Evolutionary conservation across 2,329 filamentous ascomycete genomes (phyloP).

Genomic region (Phoma sp.): DNA sequence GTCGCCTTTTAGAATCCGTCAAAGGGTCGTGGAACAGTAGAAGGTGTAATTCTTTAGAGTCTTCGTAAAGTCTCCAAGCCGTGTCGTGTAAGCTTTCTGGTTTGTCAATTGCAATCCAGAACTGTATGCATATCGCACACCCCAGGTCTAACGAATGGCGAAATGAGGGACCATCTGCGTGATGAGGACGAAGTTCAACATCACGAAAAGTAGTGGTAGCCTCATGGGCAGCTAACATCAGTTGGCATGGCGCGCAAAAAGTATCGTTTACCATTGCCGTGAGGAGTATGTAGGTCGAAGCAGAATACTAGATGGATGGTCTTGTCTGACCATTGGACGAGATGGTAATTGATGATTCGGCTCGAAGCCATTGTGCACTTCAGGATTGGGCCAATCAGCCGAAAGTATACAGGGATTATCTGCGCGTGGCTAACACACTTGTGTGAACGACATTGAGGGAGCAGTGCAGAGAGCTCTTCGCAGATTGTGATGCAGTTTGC

Average conservation of each 20-base stretch:
- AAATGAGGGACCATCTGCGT: neutral
- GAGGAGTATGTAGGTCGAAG: neutral
- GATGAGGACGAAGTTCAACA: neutral
- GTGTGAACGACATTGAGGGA: too few species aligned
- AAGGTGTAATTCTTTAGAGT: neutral
- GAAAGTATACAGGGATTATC: too few species aligned
- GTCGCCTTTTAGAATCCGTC: too few species aligned
- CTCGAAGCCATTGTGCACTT: too few species aligned
- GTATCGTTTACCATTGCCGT: neutral
- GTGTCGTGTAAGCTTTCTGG: neutral
- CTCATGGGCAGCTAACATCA: neutral
- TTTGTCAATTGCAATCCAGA: neutral
- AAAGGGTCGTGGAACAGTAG: too few species aligned
- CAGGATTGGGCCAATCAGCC: too few species aligned
- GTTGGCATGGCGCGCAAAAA: neutral
- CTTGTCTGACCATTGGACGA: too few species aligned
- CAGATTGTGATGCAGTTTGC: neutral
- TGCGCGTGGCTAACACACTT: too few species aligned
- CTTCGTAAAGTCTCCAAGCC: neutral
- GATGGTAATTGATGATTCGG: too few species aligned
- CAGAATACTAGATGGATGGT: neutral
- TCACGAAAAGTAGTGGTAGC: neutral
- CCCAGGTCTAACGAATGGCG: neutral
- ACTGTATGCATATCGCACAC: neutral
- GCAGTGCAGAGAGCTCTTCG: too few species aligned